phyloP scores from a whole-genome alignment of 257 asterid species.

The Fraxinus pennsylvanica region DNA sequence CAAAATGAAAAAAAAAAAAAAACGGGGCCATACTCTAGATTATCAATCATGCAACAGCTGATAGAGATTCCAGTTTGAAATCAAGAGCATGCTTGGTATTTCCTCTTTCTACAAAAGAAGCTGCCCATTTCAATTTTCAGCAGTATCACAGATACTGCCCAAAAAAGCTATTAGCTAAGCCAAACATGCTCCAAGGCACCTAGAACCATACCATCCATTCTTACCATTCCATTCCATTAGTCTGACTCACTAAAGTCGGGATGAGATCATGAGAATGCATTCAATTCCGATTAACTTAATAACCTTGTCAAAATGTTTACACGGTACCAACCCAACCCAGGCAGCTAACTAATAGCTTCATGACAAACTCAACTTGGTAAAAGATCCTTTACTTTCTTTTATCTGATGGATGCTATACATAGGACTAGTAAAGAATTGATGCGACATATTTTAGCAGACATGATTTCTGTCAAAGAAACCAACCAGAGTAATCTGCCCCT shows the following conservation, averaged over 20 bases:
- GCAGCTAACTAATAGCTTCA: neutral
- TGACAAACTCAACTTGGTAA: neutral
- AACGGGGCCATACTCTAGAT: neutral
- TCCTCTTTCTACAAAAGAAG: neutral
- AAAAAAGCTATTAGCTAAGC: neutral
- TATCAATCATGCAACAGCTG: constrained; percentile 11
- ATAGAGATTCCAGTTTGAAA: neutral
- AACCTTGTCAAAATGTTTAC: neutral
- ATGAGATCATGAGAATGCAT: neutral
- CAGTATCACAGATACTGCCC: neutral
- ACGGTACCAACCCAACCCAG: neutral
- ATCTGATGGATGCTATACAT: constrained; percentile 13
- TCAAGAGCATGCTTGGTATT: neutral
- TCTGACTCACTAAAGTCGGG: neutral
- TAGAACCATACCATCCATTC: neutral
- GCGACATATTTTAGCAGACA: constrained; percentile 20
- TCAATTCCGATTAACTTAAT: neutral
- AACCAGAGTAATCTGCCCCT: constrained; percentile 79
- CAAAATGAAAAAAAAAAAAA: neutral
- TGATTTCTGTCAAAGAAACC: constrained; percentile 30
- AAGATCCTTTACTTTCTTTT: constrained; percentile 17
- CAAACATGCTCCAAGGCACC: neutral
- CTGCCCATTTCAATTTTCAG: neutral
- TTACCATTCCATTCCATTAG: neutral
- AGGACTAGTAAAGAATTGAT: constrained; percentile 22